Conservation (phyloP, 2,329 filamentous ascomycete species). For the Diaporthe ampelina region DNA sequence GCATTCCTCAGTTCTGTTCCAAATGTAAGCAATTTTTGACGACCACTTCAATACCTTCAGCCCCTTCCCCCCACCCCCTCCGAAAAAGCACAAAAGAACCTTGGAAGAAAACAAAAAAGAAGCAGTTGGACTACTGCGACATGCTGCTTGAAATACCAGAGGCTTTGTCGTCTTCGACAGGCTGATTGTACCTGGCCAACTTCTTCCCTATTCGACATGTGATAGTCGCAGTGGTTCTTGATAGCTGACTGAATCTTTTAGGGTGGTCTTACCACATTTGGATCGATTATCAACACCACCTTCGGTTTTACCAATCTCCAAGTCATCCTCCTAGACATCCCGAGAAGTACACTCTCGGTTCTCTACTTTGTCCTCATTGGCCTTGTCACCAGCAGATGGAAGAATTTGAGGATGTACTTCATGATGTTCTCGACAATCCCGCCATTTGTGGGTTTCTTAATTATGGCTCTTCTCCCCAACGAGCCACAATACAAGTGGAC, state of each 20-base stretch:
- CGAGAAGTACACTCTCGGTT: slow-evolving; percentile 51
- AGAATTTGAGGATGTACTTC: slow-evolving; percentile 54
- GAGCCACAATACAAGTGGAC: slow-evolving; percentile 52
- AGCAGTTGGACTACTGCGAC: too few species aligned
- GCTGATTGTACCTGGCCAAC: too few species aligned
- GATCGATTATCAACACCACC: slow-evolving; percentile 51
- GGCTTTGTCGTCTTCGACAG: too few species aligned
- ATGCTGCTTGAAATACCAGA: too few species aligned
- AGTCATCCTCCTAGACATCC: slow-evolving; percentile 54
- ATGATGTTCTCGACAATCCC: slow-evolving; percentile 54
- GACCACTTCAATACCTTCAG: too few species aligned
- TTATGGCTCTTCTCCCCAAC: slow-evolving; percentile 53
- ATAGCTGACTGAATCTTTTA: too few species aligned
- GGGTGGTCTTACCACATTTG: slow-evolving; percentile 43
- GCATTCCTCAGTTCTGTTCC: slow-evolving; percentile 54
- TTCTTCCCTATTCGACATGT: too few species aligned
- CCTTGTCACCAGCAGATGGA: slow-evolving; percentile 49
- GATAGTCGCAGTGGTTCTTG: too few species aligned
- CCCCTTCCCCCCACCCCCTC: too few species aligned
- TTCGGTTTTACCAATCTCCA: slow-evolving; percentile 56
- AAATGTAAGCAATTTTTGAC: slow-evolving; percentile 44
- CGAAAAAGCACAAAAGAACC: too few species aligned
- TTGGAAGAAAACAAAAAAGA: too few species aligned
- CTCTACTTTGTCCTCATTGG: slow-evolving; percentile 54
- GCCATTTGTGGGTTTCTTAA: slow-evolving; percentile 53